Evolutionary conservation across 1,284 basidiomycete species (phyloP).

Genomic region (Cryptococcus floricola): DNA sequence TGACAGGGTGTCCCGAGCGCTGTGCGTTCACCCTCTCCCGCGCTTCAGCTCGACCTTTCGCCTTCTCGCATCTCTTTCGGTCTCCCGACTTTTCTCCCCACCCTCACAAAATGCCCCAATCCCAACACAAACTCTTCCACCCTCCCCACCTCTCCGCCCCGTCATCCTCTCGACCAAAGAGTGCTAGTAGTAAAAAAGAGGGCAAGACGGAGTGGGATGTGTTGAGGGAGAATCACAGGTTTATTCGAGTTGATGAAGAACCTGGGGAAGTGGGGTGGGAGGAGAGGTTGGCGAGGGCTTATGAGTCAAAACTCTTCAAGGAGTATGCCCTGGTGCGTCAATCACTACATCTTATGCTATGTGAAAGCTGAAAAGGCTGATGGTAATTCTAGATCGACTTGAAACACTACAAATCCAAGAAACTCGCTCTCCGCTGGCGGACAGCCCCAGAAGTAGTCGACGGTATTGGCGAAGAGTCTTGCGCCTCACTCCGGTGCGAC

Average conservation of each 20-base stretch:
- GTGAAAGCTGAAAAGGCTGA: neutral
- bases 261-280: slow-evolving; percentile 58
- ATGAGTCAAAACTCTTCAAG: slow-evolving; percentile 78
- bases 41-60: too few species aligned
- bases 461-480: slow-evolving; percentile 76
- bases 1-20: too few species aligned
- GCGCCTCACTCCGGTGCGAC: slow-evolving; percentile 77
- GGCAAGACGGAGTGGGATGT: slow-evolving; percentile 49
- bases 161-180: too few species aligned
- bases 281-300: slow-evolving; percentile 76
- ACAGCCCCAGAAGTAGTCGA: slow-evolving; percentile 82
- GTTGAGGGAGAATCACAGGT: slow-evolving; percentile 59
- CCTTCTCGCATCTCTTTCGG: too few species aligned
- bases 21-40: too few species aligned
- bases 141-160: too few species aligned
- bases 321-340: slow-evolving; percentile 68
- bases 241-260: slow-evolving; percentile 67
- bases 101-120: too few species aligned
- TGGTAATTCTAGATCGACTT: slow-evolving; percentile 62
- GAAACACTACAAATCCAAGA: slow-evolving; percentile 90
- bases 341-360: neutral
- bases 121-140: too few species aligned
- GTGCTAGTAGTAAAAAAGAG: too few species aligned
- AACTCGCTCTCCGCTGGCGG: slow-evolving; percentile 86
- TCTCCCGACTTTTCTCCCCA: too few species aligned